Evolutionary conservation across 441 rosid genomes (phyloP), one percentile per base, ranked within the genome.

Genomic region (Aquilaria agallochum): DNA sequence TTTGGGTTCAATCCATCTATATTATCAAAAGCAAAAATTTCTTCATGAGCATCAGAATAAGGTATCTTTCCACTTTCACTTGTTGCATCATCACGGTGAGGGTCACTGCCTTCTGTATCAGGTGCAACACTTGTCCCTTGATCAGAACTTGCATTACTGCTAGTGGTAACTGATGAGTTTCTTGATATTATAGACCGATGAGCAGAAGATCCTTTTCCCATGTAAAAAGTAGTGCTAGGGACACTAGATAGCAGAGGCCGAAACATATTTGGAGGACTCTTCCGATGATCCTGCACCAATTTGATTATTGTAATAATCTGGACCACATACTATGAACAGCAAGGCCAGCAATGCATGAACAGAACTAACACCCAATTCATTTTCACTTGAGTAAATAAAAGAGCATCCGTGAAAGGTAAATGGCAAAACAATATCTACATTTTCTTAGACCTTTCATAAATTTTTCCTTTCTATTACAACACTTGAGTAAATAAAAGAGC

Each of bases 231-330:
- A 36, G 91, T 82, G 73, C 92, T 88, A 7, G 99, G 98, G 60
- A 92, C 98, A 85, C 96, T 90, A 60, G 99, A 95, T 67, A 94
- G 75, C 67, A 95, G 94, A 59, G 99, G 98, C 73, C 99, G 85
- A 77, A 95, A 95, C 99, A 95, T 95, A 73, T 88, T 95, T 66
- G 83, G 97, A 70, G 97, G 96, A 66, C 85, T 86, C 82, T 84
- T 95, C 68, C 88, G 88, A 63, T 82, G 86, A 74, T 95, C 98
- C 99, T 95, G 69, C 76, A 76, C 67, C 73, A 73, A 62, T 61
- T 58, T 4, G 64, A 56, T 63, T 33, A 62, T 51, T 54, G 64
- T 53, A 45, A 60, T 61, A 58, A 75, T 48, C 58, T 47, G 51
- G 55, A 55, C 50, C 56, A 62, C 13, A 45, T 34, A 59, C 30